A percentile compares a stretch with the other conserved stretches of the same genome.
Conservation (phyloP, 75 land plant genomes). For the Pinus tabuliformis region DNA sequence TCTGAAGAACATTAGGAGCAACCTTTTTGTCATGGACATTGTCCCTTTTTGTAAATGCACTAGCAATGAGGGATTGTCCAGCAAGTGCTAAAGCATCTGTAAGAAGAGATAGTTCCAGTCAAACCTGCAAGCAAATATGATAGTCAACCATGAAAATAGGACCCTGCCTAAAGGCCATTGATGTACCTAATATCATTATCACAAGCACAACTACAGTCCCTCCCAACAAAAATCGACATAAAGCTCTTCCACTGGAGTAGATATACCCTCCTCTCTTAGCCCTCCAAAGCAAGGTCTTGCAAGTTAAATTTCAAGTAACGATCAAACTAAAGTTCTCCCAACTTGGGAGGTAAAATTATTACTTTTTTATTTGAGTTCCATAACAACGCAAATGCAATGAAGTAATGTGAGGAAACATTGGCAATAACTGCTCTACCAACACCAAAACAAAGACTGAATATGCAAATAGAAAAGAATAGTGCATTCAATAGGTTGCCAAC, state of each 20-base stretch:
- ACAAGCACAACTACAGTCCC: constrained; percentile 69
- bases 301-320: constrained; percentile 62
- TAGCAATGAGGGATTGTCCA: constrained; percentile 90
- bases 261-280: no score
- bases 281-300: no score
- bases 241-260: no score
- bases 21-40: constrained; percentile 58
- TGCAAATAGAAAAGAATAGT: constrained; percentile 68
- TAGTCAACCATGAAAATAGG: constrained; percentile 94
- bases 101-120: constrained; percentile 89
- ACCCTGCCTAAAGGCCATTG: constrained; percentile 96
- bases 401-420: constrained; percentile 84
- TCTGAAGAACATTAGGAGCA: constrained; percentile 63
- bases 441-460: constrained; percentile 62
- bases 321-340: constrained; percentile 59
- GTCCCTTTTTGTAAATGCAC: constrained; percentile 64
- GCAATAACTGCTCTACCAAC: constrained; percentile 84
- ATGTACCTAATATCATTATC: constrained; percentile 82
- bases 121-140: constrained; percentile 85
- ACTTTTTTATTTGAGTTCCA: constrained; percentile 62
- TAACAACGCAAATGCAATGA: constrained; percentile 55
- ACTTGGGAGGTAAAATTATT: constrained; percentile 65
- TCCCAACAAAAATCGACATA: constrained; percentile 29
- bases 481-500: constrained; percentile 78
- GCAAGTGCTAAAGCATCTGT: constrained; percentile 89